These are phyloP conservation scores for Eucalyptus shirleyi DNA, from an alignment of 345 rosid species.

Conservation along the genomic window DNA sequence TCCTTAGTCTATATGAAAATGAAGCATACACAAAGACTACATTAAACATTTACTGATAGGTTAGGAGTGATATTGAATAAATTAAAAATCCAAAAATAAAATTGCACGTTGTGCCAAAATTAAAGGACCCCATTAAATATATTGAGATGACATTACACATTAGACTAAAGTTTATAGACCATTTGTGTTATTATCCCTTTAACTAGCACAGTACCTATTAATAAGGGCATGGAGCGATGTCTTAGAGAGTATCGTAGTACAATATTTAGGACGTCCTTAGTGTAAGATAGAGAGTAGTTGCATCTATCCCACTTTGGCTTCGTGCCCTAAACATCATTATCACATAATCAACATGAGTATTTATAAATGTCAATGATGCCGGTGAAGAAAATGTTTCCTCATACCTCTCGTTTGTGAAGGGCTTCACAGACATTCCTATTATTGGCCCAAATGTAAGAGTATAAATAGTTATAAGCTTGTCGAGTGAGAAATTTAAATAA, in stretches of 20 bases:
- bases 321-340: background rate
- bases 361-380: background rate
- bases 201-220: background rate
- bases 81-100: too few species aligned
- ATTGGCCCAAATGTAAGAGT: constrained; percentile 11
- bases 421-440: constrained; percentile 7
- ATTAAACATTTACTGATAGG: too few species aligned
- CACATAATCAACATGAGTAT: background rate
- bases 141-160: too few species aligned
- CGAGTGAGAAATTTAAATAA: background rate
- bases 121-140: too few species aligned
- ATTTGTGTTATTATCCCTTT: too few species aligned
- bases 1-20: too few species aligned
- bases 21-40: too few species aligned
- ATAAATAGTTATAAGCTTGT: background rate
- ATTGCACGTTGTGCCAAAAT: too few species aligned
- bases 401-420: constrained; percentile 13
- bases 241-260: background rate
- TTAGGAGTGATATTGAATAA: too few species aligned
- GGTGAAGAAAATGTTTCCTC: background rate
- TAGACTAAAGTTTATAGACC: too few species aligned
- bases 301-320: constrained; percentile 4
- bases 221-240: constrained; percentile 3
- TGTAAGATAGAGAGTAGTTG: background rate
- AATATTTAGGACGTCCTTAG: background rate